Evolutionary conservation across 1,284 basidiomycete genomes (phyloP), one percentile per base, ranked within the genome.

Genomic region (Apiotrichum akiyoshidainum): DNA sequence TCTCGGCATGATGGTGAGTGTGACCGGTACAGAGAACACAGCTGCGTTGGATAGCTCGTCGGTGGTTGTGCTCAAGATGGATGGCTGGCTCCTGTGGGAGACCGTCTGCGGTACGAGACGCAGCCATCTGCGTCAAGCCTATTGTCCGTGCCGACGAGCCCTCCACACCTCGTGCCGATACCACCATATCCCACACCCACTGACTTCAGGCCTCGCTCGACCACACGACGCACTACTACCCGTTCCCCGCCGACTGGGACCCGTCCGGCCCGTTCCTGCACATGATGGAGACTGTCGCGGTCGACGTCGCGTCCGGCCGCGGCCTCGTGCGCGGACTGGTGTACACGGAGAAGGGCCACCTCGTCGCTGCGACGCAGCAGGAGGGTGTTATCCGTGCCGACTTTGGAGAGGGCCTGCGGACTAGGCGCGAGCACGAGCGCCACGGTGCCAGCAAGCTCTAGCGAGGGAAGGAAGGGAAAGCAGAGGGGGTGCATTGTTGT

Each of bases 191-290:
- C n/a, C n/a, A 19, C 46, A 48, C 40, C 17, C 13, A 34, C 58
- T 52, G 56, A 26, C 21, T 8, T 6, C 64, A 89, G 88, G 88
- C 88, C 14, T 88, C 88, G 0, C 79, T 94, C 45, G 91, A 93
- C 76, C 92, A 95, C 76, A 83, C 87, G 33, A 87, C 92, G 57
- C 89, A 85, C 78, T 94, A 87, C 75, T 93, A 92, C 71, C 76
- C 77, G 81, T 73, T 65, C 63, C 90, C 89, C 58, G 81, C 89
- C 64, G 77, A 83, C 53, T 90, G 92, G 68, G 83, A 90, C 70
- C 87, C 87, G 62, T 84, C 85, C 21, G 85, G 89, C 57, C 92
- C 90, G 83, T 68, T 93, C 37, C 81, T 93, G 55, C 89, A 92
- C 69, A 86, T 89, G 83, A 86, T 90, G 71, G 81, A 84, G 55